phyloP scores from a whole-genome alignment of 2,329 filamentous ascomycete genomes.

The Rhynchosporium agropyri region DNA sequence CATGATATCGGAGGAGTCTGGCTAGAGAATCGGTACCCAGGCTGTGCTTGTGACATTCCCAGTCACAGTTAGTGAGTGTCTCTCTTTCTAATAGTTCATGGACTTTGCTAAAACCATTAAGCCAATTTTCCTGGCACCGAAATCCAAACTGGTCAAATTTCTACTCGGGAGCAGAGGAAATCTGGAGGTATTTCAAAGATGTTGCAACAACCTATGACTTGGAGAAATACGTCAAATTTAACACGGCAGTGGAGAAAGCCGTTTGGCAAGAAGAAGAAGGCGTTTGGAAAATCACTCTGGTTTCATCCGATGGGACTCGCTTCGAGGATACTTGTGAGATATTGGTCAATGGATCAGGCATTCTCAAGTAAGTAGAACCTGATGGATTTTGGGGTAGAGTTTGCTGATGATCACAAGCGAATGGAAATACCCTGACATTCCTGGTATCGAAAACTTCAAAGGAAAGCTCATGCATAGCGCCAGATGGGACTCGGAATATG shows the following conservation, averaged over 20 bases:
- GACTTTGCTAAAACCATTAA: not conserved
- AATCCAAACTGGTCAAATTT: slow-evolving; percentile 40
- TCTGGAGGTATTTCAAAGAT: slow-evolving; percentile 43
- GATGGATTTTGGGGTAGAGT: not conserved
- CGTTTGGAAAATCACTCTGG: slow-evolving; percentile 42
- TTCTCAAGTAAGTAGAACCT: slow-evolving; percentile 48
- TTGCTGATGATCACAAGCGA: slow-evolving; percentile 54
- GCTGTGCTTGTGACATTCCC: slow-evolving; percentile 57
- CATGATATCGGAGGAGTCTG: slow-evolving; percentile 50
- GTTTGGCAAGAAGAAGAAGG: slow-evolving; percentile 49
- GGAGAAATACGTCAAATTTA: slow-evolving; percentile 49
- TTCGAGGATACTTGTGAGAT: slow-evolving; percentile 49
- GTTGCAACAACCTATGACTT: slow-evolving; percentile 42
- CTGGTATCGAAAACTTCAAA: slow-evolving; percentile 50
- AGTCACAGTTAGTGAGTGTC: slow-evolving; percentile 63
- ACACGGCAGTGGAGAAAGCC: slow-evolving; percentile 47
- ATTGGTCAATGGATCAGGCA: slow-evolving; percentile 52
- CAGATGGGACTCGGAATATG: slow-evolving; percentile 47
- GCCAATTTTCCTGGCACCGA: slow-evolving; percentile 26
- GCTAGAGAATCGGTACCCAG: slow-evolving; percentile 61
- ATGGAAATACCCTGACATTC: slow-evolving; percentile 49
- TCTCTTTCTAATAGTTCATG: slow-evolving; percentile 44
- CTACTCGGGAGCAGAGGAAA: slow-evolving; percentile 39
- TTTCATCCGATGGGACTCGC: slow-evolving; percentile 16
- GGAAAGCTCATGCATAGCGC: slow-evolving; percentile 50